Base-by-base conservation (phyloP, 2,329 filamentous ascomycete genomes). In the Claviceps cyperi region DNA sequence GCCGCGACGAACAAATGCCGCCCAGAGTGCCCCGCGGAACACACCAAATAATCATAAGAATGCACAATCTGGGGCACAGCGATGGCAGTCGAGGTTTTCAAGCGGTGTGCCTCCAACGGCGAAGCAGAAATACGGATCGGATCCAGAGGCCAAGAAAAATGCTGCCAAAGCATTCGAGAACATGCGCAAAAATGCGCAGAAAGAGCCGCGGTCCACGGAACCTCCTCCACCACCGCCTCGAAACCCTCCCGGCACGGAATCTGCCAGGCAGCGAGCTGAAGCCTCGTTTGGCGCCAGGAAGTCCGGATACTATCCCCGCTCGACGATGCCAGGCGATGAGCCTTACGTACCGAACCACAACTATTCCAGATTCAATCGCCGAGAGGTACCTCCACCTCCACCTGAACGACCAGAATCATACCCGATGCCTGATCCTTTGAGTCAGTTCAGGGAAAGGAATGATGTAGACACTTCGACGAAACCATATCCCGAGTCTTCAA, bases 271-370 rank as follows among this genome's bases (percentile, higher is more conserved):
- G 54, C 74, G 76, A 48, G 70, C 72, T 8, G 69, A 79, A 45
- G 76, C 76, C 15, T 68, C 76, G 0, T 80, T 80, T 58, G 77
- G 77, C 14, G 62, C 61, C 5, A 70, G 70, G 53, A 72, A 69
- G 55, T 56, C 69, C 4, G 75, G 75, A 14, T 78, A 73, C 52
- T 67, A 70, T 43, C 74, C 75, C 44, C 66, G 64, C 37, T 75
- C 76, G 11, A 67, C 73, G 1, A 64, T 63, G 51, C 55, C 64
- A 28, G 74, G 71, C 2, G 77, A 80, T 46, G 77, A 79, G 53
- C 73, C 75, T 4, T 66, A 73, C 0, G 74, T 75, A 5, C 49
- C 54, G 0, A 73, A 63, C 57, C 72, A 65, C 52, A 76, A 75
- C 56, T 77, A 79, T 57, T 73, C 57, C 48, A 57, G 51, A 40